Conservation (phyloP, 2,329 filamentous ascomycete species). For the Phoma sp. region DNA sequence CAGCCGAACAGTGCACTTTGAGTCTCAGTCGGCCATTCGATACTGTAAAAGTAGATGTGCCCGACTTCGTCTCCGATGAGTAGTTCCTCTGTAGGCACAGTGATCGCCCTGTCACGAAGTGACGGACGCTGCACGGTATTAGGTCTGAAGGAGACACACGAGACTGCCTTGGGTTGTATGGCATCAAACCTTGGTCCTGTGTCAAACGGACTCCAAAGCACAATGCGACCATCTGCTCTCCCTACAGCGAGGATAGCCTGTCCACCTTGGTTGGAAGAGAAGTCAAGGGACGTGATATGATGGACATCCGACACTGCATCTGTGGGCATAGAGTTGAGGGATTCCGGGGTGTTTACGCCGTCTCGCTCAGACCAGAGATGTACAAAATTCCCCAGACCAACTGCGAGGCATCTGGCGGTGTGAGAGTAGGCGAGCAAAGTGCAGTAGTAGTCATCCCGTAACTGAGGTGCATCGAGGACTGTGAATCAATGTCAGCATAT, state of each 20-base stretch:
- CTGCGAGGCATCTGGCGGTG: slow-evolving; percentile 76
- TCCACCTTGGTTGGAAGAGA: slow-evolving; percentile 78
- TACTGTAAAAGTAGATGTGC: slow-evolving; percentile 82
- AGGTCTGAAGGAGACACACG: slow-evolving; percentile 83
- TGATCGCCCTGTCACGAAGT: slow-evolving; percentile 54
- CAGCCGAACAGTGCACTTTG: slow-evolving; percentile 73
- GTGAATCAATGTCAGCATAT: slow-evolving; percentile 53
- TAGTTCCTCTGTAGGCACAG: slow-evolving; percentile 78
- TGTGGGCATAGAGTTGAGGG: slow-evolving; percentile 58
- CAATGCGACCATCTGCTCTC: slow-evolving; percentile 76
- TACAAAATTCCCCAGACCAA: slow-evolving; percentile 78
- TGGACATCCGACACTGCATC: slow-evolving; percentile 28
- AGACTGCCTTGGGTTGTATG: slow-evolving; percentile 73
- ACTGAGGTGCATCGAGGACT: slow-evolving; percentile 83
- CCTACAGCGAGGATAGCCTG: slow-evolving; percentile 86
- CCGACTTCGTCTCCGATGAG: slow-evolving; percentile 85
- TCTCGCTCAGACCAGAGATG: slow-evolving; percentile 86
- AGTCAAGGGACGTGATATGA: slow-evolving; percentile 83
- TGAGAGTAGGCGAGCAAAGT: slow-evolving; percentile 85
- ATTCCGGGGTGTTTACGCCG: slow-evolving; percentile 67
- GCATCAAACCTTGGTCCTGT: slow-evolving; percentile 74
- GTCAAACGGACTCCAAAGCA: slow-evolving; percentile 79
- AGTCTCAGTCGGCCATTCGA: slow-evolving; percentile 75
- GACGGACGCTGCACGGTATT: slow-evolving; percentile 60
- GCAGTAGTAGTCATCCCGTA: slow-evolving; percentile 97